Evolutionary conservation across 495 filamentous ascomycete genomes (phyloP), one percentile per base, ranked within the genome.

Genomic region (Neurospora discreta): DNA sequence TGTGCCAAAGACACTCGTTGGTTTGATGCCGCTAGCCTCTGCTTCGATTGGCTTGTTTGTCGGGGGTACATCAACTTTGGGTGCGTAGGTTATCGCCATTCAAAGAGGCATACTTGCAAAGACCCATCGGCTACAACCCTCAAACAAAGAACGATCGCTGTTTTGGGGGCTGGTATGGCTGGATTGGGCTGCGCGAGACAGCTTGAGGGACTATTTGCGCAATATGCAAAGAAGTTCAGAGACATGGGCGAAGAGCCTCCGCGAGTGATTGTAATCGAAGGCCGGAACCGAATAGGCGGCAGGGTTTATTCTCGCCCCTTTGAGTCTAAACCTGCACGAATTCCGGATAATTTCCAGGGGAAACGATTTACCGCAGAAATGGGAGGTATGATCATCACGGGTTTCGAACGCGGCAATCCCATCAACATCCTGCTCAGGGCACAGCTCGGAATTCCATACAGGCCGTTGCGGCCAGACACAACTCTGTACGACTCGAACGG

Each of bases 61-160:
- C 88, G 91, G 71, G 95, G 96, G 9, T 97, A 98, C 78, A 97
- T 99, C 83, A 99, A 99, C 81, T 97, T 93, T 81, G 95, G 95
- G 23, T 98, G 94, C 76, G 85, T 96, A 8, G 91, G 94, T 76
- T 41, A 82, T 8, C 75, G 75, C n/a, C 65, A 75, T 2, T 83
- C 75, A 78, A 83, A 75, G 9, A 78, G 78, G 60, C 69, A 73
- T 11, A 8, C 20, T n/a, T 18, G 71, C 80, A 71, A 75, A 75
- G 75, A 71, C 46, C 39, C 73, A 74, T 70, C 78, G 74, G 69
- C 52, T 44, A 71, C 69, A 40, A n/a, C 40, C 71, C 5, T 81
- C 30, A 90, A 87, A 75, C 79, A 83, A 70, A 89, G 85, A 75
- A 93, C 90, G 0, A 85, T 98, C 72, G 91, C 95, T 44, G 86